Evolutionary conservation across 2,329 filamentous ascomycete species (phyloP).

Genomic region (Scopulariopsis brevicaulis): DNA sequence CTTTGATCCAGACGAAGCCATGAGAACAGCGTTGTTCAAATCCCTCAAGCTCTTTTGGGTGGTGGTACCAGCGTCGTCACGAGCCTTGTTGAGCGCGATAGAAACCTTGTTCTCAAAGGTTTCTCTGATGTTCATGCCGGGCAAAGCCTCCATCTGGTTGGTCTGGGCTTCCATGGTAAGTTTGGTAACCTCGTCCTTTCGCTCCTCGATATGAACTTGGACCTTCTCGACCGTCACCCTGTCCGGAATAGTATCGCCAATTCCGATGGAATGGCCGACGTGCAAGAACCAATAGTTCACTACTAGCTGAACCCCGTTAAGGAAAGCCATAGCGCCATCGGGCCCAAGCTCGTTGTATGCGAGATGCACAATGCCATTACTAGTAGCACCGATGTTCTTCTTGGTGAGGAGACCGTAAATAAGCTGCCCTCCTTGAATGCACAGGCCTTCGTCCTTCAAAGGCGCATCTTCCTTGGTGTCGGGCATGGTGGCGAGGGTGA

Average conservation of each 20-base stretch:
- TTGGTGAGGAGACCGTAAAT: constrained; percentile 87
- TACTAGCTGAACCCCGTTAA: constrained; percentile 89
- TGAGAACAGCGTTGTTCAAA: constrained; percentile 90
- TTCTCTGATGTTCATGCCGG: constrained; percentile 97
- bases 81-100: constrained; percentile 84
- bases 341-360: constrained; percentile 92
- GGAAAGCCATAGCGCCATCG: constrained; percentile 80
- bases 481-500: constrained; percentile 66
- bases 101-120: constrained; percentile 98
- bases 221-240: constrained; percentile 74
- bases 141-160: constrained; percentile 81
- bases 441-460: constrained; percentile 62
- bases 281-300: constrained; percentile 97
- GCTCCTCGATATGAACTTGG: constrained; percentile 65
- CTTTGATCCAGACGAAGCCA: constrained; percentile 95
- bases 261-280: constrained; percentile 94
- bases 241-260: constrained; percentile 95
- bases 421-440: constrained; percentile 79
- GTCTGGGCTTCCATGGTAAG: constrained; percentile 71
- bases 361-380: constrained; percentile 87
- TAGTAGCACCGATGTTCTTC: constrained; percentile 84
- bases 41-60: constrained; percentile 91
- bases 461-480: constrained; percentile 47
- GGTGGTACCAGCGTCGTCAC: constrained; percentile 89
- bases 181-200: constrained; percentile 70